A percentile compares a stretch with the other conserved stretches of the same genome.
These are phyloP conservation scores for Paracoccidioides brasiliensis DNA, from an alignment of 2,329 filamentous ascomycete species.

Conservation along the genomic window DNA sequence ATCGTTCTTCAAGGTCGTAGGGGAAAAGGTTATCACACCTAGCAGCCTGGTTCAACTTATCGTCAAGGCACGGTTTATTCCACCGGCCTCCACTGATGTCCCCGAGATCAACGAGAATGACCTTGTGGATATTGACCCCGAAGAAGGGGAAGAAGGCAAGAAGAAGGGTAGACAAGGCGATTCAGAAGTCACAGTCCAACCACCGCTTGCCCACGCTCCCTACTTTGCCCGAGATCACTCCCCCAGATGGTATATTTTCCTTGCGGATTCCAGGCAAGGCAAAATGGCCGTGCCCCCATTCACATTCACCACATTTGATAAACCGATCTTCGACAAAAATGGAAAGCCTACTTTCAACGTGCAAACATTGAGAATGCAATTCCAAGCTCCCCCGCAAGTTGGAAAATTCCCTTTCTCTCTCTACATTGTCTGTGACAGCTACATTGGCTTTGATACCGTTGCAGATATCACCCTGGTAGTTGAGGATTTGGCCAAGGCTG, in stretches of 20 bases:
- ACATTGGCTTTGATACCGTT: slow-evolving; percentile 86
- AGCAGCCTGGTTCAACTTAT: slow-evolving; percentile 87
- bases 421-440: slow-evolving; percentile 88
- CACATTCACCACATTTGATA: slow-evolving; percentile 85
- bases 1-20: slow-evolving; percentile 96
- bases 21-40: slow-evolving; percentile 84
- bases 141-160: slow-evolving; percentile 75
- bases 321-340: slow-evolving; percentile 65
- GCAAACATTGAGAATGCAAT: slow-evolving; percentile 94
- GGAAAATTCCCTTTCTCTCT: slow-evolving; percentile 92
- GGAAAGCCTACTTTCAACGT: slow-evolving; percentile 86
- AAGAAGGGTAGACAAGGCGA: slow-evolving; percentile 44
- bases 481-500: slow-evolving; percentile 77
- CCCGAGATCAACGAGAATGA: slow-evolving; percentile 65
- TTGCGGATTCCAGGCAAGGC: slow-evolving; percentile 84
- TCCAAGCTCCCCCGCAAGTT: slow-evolving; percentile 81
- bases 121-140: slow-evolving; percentile 80
- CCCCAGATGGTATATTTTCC: slow-evolving; percentile 86
- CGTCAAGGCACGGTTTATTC: slow-evolving; percentile 86
- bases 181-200: slow-evolving; percentile 46
- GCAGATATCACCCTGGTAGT: slow-evolving; percentile 81
- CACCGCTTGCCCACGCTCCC: slow-evolving; percentile 79
- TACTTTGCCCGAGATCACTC: slow-evolving; percentile 82
- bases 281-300: slow-evolving; percentile 96
- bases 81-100: slow-evolving; percentile 64